Evolutionary conservation across 2,329 filamentous ascomycete genomes (phyloP).

Genomic region (Aureobasidium sp.): DNA sequence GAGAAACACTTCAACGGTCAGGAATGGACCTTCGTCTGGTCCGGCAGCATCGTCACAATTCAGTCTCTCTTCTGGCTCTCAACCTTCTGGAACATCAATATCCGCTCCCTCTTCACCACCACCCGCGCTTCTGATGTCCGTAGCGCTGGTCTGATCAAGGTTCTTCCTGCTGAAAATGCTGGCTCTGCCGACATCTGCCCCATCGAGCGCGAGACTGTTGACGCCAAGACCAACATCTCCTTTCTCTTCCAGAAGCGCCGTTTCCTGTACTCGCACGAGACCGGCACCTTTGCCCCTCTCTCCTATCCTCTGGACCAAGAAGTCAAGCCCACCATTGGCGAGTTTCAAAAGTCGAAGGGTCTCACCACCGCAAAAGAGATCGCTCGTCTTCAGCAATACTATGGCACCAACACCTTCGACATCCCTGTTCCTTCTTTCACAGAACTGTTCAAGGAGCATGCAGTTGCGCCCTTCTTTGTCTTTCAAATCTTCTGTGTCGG

Average conservation of each 20-base stretch:
- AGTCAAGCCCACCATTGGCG: constrained; percentile 69
- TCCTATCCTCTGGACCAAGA: constrained; percentile 77
- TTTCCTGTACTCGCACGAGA: constrained; percentile 72
- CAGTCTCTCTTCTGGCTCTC: constrained; percentile 90
- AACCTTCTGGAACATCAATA: constrained; percentile 94
- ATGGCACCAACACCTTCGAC: constrained; percentile 93
- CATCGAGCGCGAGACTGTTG: constrained; percentile 68
- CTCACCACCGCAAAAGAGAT: constrained; percentile 69
- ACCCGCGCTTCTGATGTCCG: constrained; percentile 61
- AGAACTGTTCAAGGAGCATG: constrained; percentile 96
- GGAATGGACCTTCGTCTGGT: constrained; percentile 98
- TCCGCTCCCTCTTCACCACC: constrained; percentile 75
- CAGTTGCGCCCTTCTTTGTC: constrained; percentile 97
- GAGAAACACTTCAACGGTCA: constrained; percentile 85
- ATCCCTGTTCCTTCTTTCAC: constrained; percentile 94
- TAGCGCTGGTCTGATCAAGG: constrained; percentile 80
- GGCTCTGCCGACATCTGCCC: constrained; percentile 82
- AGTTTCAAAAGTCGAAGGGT: constrained; percentile 75
- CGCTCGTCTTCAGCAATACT: constrained; percentile 77
- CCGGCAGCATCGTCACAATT: constrained; percentile 75
- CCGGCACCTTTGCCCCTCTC: constrained; percentile 71
- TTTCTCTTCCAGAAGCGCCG: constrained; percentile 98
- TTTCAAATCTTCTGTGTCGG: constrained; percentile 99
- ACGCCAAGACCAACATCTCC: constrained; percentile 68
- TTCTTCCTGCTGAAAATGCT: constrained; percentile 83